Evolutionary conservation across 2,329 filamentous ascomycete genomes (phyloP), one percentile per base, ranked within the genome.

Genomic region (Diaporthe ampelina): DNA sequence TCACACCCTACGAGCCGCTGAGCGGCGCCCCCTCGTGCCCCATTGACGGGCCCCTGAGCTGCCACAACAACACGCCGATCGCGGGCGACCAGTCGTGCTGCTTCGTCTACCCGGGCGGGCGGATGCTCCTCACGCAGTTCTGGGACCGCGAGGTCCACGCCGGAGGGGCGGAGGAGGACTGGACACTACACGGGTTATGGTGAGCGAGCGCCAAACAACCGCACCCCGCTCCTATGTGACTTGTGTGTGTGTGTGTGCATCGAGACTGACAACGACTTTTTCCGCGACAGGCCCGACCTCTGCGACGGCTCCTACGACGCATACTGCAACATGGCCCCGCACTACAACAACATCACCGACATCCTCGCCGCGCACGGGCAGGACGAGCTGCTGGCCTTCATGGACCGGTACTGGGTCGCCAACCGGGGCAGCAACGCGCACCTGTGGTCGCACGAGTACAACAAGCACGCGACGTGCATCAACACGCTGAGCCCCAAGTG

Each of bases 381-480:
- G 70, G 75, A 77, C 19, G 83, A 84, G 17, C 80, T 86, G 13
- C 74, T 86, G 7, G 79, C 77, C 10, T 82, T 80, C 74, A 86
- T 86, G 85, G 80, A 85, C 77, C 80, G 84, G 19, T 85, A 85
- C 78, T 87, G 85, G 85, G 77, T 85, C 48, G 83, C 84, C 15
- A 81, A 83, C 70, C 52, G 83, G 72, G 84, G 84, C 35, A 79
- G 81, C 29, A 86, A 86, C 77, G 79, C 83, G 43, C 81, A 83
- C 70, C 80, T 94, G 78, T 94, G 92, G 92, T 86, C 90, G 78
- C 91, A 93, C 82, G 92, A 94, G 80, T 94, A 91, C 89, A 86
- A 88, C 81, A 94, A 93, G 81, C 92, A 94, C 81, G 93, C 90
- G 43, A 94, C 92, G 17, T 94, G 93, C 83, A 91, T 94, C 79